Evolutionary conservation across 164 flowering plant genomes (phyloP).

Genomic region (Magnolia changhungtana): DNA sequence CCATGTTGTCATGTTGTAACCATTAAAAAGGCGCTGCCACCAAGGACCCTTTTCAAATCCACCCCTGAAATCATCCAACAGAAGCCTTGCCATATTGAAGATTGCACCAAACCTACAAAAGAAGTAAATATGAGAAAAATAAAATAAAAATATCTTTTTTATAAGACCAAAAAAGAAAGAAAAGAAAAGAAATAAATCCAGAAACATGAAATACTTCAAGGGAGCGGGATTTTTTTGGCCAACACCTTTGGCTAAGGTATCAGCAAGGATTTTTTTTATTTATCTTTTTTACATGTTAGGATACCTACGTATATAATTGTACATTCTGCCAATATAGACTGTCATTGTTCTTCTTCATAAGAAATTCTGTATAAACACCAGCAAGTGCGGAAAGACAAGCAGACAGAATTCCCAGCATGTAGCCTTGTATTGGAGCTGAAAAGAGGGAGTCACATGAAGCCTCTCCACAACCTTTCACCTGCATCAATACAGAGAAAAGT

Average conservation of each 20-base stretch:
- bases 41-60: constrained; percentile 93
- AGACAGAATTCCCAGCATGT: constrained; percentile 79
- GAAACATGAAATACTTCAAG: no score
- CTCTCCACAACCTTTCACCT: constrained; percentile 97
- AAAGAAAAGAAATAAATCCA: no score
- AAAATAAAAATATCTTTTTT: not conserved
- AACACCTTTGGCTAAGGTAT: no score
- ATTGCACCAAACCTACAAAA: constrained; percentile 76
- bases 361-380: constrained; percentile 96
- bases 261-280: no score
- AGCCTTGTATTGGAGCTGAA: constrained; percentile 93
- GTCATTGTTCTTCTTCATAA: constrained; percentile 96
- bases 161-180: no score
- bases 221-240: no score
- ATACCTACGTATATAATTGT: constrained; percentile 87
- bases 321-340: constrained; percentile 95
- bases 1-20: constrained; percentile 84
- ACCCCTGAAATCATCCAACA: constrained; percentile 73
- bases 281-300: constrained; percentile 1
- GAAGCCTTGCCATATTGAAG: constrained; percentile 76
- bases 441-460: constrained; percentile 80
- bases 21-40: constrained; percentile 89
- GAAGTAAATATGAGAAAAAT: not conserved
- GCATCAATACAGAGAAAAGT: constrained; percentile 6
- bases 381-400: constrained; percentile 97